phyloP scores from a whole-genome alignment of 2,329 filamentous ascomycete genomes.

The Monilinia fructicola region DNA sequence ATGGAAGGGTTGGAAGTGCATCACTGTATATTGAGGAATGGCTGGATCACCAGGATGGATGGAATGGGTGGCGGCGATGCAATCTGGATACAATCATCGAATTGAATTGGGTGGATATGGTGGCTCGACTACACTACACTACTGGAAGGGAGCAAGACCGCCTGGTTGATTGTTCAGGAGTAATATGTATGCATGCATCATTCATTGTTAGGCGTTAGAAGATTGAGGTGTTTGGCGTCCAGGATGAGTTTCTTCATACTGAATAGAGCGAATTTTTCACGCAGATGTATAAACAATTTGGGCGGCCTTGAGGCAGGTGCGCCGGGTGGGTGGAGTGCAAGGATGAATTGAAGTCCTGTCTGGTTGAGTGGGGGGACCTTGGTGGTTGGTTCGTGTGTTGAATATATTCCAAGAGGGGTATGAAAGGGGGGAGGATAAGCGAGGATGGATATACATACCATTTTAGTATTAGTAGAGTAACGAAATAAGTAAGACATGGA shows the following conservation, averaged over 20 bases:
- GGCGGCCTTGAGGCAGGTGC: neutral
- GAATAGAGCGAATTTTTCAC: neutral
- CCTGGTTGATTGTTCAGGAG: neutral
- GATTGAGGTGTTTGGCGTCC: neutral
- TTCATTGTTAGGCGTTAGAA: constrained; percentile 2
- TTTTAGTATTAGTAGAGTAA: neutral
- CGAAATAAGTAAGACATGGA: neutral
- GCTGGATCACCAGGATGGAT: neutral
- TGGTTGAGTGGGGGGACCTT: neutral
- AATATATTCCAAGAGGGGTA: neutral
- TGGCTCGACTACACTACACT: constrained; percentile 4
- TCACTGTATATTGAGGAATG: constrained; percentile 14
- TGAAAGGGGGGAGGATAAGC: neutral
- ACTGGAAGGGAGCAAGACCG: neutral
- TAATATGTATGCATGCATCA: constrained; percentile 7
- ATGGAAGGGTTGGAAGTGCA: constrained; percentile 13
- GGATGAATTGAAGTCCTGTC: neutral
- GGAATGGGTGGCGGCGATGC: constrained; percentile 12
- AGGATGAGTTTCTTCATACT: neutral
- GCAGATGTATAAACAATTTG: neutral
- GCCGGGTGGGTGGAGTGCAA: neutral
- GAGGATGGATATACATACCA: neutral
- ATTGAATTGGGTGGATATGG: constrained; percentile 6
- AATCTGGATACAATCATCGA: constrained; percentile 1
- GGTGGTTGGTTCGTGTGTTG: constrained; percentile 4